phyloP scores from a whole-genome alignment of 441 rosid species.

The Bruguiera hainesii region DNA sequence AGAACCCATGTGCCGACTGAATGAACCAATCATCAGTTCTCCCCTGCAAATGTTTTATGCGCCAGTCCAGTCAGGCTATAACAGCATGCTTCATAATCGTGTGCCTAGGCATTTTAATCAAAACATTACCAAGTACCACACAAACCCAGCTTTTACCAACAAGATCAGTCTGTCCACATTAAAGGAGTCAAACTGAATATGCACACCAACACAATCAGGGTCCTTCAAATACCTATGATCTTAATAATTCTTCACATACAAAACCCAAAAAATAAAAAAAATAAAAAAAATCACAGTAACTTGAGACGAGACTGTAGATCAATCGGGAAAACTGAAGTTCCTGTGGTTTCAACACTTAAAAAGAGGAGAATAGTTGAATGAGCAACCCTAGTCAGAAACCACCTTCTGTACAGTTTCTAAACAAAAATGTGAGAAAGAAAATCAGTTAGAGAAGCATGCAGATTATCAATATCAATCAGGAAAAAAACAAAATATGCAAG shows the following conservation, averaged over 20 bases:
- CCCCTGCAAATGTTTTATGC: constrained; percentile 9
- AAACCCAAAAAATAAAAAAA: background rate
- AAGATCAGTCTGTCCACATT: background rate
- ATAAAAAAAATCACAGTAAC: background rate
- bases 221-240: background rate
- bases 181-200: background rate
- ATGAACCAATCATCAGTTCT: constrained; percentile 13
- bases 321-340: background rate
- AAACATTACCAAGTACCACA: background rate
- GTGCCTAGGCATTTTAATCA: background rate
- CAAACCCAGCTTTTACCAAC: background rate
- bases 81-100: background rate
- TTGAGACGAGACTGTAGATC: background rate
- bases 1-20: constrained; percentile 11
- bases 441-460: constrained; percentile 3
- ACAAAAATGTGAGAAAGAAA: constrained; percentile 12
- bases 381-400: constrained; percentile 15
- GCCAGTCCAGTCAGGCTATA: background rate
- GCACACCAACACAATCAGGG: background rate
- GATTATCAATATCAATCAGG: background rate
- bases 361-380: constrained; percentile 5
- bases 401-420: constrained; percentile 1
- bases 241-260: background rate
- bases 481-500: constrained; percentile 12
- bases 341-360: background rate